These are phyloP conservation scores for Rhynchospora tenuis DNA, from an alignment of 176 grass and related monocot species.

Conservation along the genomic window DNA sequence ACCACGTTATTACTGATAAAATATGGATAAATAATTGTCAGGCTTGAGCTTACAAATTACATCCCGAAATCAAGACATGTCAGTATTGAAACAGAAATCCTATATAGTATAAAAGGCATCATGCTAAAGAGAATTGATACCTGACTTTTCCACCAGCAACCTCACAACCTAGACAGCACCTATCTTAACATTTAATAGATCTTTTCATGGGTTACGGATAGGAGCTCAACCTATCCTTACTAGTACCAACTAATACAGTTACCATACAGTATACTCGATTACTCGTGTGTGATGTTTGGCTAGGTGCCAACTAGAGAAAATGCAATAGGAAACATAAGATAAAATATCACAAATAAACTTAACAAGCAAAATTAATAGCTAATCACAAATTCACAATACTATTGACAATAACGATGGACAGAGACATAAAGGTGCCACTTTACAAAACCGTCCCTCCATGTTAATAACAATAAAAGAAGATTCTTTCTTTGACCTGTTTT, in stretches of 20 bases:
- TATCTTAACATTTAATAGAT: background rate
- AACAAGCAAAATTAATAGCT: background rate
- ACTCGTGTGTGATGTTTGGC: background rate
- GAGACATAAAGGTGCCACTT: background rate
- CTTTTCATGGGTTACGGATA: background rate
- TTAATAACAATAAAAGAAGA: conserved; percentile 7
- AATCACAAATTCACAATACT: background rate
- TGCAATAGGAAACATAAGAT: background rate
- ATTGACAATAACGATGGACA: background rate
- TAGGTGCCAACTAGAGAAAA: background rate
- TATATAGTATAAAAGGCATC: background rate
- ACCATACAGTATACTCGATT: background rate
- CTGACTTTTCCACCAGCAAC: background rate
- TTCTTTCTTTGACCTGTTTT: background rate
- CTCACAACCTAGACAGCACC: background rate
- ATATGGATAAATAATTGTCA: background rate
- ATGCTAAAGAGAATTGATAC: background rate
- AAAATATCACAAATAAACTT: background rate
- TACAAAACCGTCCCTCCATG: conserved; percentile 5
- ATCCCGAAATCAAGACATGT: background rate
- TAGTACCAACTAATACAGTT: background rate
- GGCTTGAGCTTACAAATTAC: background rate
- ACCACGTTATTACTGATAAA: background rate
- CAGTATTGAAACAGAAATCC: background rate
- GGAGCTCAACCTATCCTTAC: background rate